A percentile compares a stretch with the other conserved stretches of the same genome.
Evolutionary conservation across 2,329 filamentous ascomycete genomes (phyloP).

Genomic region (Aspergillus sp.): DNA sequence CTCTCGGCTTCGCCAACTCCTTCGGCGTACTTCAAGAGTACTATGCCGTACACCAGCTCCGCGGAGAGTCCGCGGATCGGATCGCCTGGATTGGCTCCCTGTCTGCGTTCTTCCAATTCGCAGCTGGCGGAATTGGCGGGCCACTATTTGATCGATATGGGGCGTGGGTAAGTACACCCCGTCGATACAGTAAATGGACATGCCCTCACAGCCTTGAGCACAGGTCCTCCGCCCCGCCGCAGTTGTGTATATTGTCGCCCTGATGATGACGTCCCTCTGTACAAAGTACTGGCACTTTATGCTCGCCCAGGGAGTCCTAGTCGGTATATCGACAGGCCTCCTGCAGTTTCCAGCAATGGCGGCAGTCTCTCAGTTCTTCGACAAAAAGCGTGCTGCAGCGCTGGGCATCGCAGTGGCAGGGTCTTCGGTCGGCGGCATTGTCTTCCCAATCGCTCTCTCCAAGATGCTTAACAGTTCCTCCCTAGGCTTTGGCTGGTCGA

Average conservation of each 20-base stretch:
- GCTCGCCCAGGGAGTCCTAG: constrained; percentile 32
- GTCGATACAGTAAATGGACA: background rate
- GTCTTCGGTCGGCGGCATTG: constrained; percentile 57
- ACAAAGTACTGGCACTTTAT: constrained; percentile 60
- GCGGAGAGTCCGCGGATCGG: constrained; percentile 41
- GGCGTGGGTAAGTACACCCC: constrained; percentile 28
- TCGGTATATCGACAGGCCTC: constrained; percentile 41
- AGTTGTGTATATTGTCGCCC: constrained; percentile 54
- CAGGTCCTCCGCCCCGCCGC: constrained; percentile 24
- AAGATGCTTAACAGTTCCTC: constrained; percentile 54
- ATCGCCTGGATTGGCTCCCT: constrained; percentile 54
- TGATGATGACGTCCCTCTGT: constrained; percentile 67
- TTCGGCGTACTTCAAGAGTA: constrained; percentile 55
- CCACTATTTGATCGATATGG: constrained; percentile 33
- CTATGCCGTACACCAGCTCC: constrained; percentile 50
- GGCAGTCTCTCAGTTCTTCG: constrained; percentile 54
- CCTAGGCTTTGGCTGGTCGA: constrained; percentile 58
- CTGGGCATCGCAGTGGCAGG: constrained; percentile 54
- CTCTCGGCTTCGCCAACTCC: constrained; percentile 50
- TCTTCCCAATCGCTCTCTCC: constrained; percentile 53
- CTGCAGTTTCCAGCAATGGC: constrained; percentile 53
- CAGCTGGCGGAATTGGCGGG: constrained; percentile 25
- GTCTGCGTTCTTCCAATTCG: constrained; percentile 35
- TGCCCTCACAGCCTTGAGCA: background rate
- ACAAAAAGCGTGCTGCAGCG: constrained; percentile 52